A percentile compares a stretch with the other conserved stretches of the same genome.
These are phyloP conservation scores for Collybiopsis luxurians DNA, from an alignment of 768 basidiomycete genomes.

Conservation along the genomic window DNA sequence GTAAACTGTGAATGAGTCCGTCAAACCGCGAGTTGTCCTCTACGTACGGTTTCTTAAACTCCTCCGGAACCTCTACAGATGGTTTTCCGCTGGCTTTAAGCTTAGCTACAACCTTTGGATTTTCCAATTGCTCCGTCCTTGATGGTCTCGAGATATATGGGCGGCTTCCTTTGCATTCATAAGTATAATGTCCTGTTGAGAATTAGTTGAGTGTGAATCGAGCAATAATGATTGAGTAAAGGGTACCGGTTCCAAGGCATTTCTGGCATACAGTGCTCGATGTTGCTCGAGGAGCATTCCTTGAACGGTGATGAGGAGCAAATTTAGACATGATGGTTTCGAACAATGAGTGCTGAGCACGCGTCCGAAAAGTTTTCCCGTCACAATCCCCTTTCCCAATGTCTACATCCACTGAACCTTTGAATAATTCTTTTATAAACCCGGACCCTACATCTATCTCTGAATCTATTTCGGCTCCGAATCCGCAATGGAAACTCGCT, in stretches of 20 bases:
- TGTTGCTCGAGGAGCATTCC: slow-evolving; percentile 61
- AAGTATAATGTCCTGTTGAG: slow-evolving; percentile 79
- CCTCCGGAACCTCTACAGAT: slow-evolving; percentile 83
- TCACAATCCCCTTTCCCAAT: not conserved
- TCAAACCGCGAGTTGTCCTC: not conserved
- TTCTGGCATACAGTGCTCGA: slow-evolving; percentile 78
- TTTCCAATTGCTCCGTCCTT: slow-evolving; percentile 81
- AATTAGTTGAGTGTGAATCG: not conserved
- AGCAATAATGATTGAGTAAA: slow-evolving; percentile 11
- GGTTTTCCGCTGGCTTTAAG: slow-evolving; percentile 70
- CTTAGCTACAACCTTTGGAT: slow-evolving; percentile 66
- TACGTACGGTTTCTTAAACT: slow-evolving; percentile 82
- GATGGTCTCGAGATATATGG: slow-evolving; percentile 91
- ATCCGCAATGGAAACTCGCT: not conserved
- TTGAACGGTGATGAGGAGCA: slow-evolving; percentile 66
- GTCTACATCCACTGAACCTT: slow-evolving; percentile 3
- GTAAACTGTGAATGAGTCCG: not conserved
- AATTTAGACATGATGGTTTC: slow-evolving; percentile 69
- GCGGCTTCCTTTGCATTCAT: slow-evolving; percentile 78
- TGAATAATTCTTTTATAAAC: not conserved
- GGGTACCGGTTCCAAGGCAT: slow-evolving; percentile 64
- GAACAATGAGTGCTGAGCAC: not conserved
- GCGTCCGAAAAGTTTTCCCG: not conserved
- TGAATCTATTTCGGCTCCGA: not conserved
- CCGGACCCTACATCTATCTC: not conserved